A percentile compares a stretch with the other conserved stretches of the same genome.
These are phyloP conservation scores for Tolypocladium tropicale DNA, from an alignment of 2,329 filamentous ascomycete genomes.

Conservation along the genomic window DNA sequence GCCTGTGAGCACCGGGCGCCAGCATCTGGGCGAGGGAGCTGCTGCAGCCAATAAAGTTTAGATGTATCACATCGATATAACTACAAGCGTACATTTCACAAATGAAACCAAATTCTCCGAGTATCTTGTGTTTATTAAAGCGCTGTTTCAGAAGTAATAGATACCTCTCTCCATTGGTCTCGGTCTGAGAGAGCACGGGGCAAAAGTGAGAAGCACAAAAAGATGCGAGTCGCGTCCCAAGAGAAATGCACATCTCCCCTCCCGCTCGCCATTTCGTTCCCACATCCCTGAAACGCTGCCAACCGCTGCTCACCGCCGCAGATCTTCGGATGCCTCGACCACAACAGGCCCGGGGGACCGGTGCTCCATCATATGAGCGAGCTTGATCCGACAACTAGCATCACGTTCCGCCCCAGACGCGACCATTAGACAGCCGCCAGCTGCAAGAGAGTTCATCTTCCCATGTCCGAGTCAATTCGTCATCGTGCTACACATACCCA, in stretches of 20 bases:
- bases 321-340: not conserved
- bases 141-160: slow-evolving; percentile 1
- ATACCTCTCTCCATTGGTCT: slow-evolving; percentile 6
- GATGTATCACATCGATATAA: not conserved
- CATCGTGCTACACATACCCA: not conserved
- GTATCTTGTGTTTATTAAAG: not conserved
- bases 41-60: no score
- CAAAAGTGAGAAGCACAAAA: not conserved
- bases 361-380: not conserved
- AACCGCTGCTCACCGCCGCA: not conserved
- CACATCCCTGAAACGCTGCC: not conserved
- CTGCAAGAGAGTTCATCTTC: not conserved
- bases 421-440: not conserved
- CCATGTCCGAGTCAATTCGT: not conserved
- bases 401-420: not conserved
- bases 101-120: not conserved
- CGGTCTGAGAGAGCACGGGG: slow-evolving; percentile 5
- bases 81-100: not conserved
- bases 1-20: slow-evolving; percentile 19
- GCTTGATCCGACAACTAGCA: not conserved
- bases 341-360: not conserved
- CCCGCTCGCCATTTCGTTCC: not conserved
- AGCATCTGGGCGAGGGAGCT: not conserved
- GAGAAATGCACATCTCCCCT: not conserved
- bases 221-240: not conserved